These are phyloP conservation scores for Neodidymelliopsis sp. DNA, from an alignment of 2,329 filamentous ascomycete species.

Conservation along the genomic window DNA sequence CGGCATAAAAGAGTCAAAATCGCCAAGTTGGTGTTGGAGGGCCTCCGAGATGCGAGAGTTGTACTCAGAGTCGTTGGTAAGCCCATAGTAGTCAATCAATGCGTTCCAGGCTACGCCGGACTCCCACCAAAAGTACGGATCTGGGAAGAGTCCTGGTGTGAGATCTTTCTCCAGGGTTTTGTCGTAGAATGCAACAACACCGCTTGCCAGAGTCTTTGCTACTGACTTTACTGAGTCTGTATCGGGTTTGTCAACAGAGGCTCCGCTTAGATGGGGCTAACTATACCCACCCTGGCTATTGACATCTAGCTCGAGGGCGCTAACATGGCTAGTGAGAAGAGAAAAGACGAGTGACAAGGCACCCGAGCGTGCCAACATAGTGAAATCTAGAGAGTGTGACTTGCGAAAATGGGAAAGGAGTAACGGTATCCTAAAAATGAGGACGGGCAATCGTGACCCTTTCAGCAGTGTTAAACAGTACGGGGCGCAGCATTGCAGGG, in stretches of 20 bases:
- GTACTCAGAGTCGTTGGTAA: conserved; percentile 54
- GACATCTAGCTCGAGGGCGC: conserved; percentile 31
- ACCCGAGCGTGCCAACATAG: conserved; percentile 26
- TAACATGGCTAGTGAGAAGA: conserved; percentile 16
- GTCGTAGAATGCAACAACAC: conserved; percentile 33
- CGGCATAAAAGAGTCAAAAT: conserved; percentile 51
- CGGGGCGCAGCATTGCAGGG: not conserved
- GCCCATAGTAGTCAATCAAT: conserved; percentile 50
- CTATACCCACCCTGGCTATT: conserved; percentile 23
- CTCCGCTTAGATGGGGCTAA: not conserved
- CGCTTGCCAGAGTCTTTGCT: conserved; percentile 31
- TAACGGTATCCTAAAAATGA: not conserved
- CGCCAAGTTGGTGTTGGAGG: conserved; percentile 49
- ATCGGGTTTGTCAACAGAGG: not conserved
- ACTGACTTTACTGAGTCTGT: conserved; percentile 35
- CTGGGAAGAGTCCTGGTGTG: conserved; percentile 29
- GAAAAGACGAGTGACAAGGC: conserved; percentile 28
- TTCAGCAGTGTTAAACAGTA: not conserved
- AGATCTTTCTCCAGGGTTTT: conserved; percentile 8
- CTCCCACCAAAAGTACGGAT: conserved; percentile 35
- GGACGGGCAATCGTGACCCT: not conserved
- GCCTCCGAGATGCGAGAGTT: conserved; percentile 47
- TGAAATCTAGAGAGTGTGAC: conserved; percentile 3
- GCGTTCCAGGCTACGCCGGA: conserved; percentile 29
- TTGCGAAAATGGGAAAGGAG: not conserved